Conservation (phyloP, 106 monocot genomes). For the Dioscorea dumetorum region DNA sequence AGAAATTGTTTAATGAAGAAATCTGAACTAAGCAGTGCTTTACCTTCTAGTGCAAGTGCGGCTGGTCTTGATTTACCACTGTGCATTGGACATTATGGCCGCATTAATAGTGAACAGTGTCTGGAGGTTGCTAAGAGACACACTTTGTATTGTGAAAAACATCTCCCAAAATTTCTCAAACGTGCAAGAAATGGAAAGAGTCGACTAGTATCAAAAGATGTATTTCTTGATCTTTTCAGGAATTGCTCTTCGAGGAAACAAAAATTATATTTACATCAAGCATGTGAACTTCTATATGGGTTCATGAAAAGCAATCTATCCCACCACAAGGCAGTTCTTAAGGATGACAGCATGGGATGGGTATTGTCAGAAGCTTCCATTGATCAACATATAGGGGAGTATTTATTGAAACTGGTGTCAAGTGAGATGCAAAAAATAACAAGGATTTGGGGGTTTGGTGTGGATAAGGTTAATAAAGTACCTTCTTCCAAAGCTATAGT, state of each 20-base stretch:
- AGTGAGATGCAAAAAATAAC: constrained; percentile 73
- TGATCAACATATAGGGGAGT: constrained; percentile 60
- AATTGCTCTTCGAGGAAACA: constrained; percentile 56
- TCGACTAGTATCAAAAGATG: constrained; percentile 72
- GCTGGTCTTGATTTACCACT: constrained; percentile 14
- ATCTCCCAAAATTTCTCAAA: constrained; percentile 77
- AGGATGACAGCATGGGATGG: constrained; percentile 38
- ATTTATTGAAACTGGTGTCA: constrained; percentile 73
- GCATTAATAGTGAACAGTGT: constrained; percentile 42
- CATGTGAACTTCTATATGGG: constrained; percentile 81
- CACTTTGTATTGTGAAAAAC: constrained; percentile 82
- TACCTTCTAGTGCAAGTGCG: constrained; percentile 19
- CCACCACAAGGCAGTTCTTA: constrained; percentile 32
- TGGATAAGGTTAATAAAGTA: constrained; percentile 12
- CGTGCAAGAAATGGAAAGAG: constrained; percentile 64
- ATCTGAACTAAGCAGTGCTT: constrained; percentile 31
- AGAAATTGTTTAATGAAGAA: constrained; percentile 41
- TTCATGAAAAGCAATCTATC: constrained; percentile 73
- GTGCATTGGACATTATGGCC: constrained; percentile 58
- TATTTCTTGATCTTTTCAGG: constrained; percentile 54
- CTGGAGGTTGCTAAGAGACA: constrained; percentile 51
- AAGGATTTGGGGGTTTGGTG: constrained; percentile 48
- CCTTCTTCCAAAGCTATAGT: constrained; percentile 11
- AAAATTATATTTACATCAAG: constrained; percentile 61
- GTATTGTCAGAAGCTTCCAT: constrained; percentile 64